These are phyloP conservation scores for Earliella scabrosa DNA, from an alignment of 1,284 basidiomycete genomes.

Conservation along the genomic window DNA sequence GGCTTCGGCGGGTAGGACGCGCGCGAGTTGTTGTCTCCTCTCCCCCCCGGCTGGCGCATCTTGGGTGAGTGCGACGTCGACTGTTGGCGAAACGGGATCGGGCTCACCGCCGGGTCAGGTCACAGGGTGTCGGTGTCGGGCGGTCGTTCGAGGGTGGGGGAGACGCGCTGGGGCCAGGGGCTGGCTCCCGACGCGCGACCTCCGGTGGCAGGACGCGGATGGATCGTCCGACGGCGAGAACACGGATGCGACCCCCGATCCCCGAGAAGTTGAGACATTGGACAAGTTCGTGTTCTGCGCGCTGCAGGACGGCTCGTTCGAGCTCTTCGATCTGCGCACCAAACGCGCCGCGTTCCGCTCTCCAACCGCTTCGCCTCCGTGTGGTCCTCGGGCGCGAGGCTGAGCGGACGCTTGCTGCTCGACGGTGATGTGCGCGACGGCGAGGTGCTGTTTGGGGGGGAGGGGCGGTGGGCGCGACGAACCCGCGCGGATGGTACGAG, in stretches of 20 bases:
- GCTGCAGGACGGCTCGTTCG: slow-evolving; percentile 59
- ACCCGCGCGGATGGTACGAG: slow-evolving; percentile 36
- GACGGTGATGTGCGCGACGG: slow-evolving; percentile 34
- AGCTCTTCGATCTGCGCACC: slow-evolving; percentile 60
- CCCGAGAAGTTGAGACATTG: slow-evolving; percentile 51
- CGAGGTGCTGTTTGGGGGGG: slow-evolving; percentile 26
- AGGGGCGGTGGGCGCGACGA: slow-evolving; percentile 25
- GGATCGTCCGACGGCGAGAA: slow-evolving; percentile 41
- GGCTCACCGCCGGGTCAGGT: slow-evolving; percentile 66
- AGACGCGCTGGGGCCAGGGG: slow-evolving; percentile 44
- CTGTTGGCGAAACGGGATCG: slow-evolving; percentile 74
- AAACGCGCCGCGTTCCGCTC: slow-evolving; percentile 50
- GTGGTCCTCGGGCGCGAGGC: slow-evolving; percentile 62
- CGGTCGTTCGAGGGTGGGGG: slow-evolving; percentile 52
- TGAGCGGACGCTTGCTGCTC: slow-evolving; percentile 61
- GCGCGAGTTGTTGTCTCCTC: slow-evolving; percentile 28
- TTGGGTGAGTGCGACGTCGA: slow-evolving; percentile 61
- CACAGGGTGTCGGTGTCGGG: slow-evolving; percentile 45
- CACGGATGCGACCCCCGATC: slow-evolving; percentile 32
- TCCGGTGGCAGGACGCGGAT: slow-evolving; percentile 65
- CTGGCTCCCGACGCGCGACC: slow-evolving; percentile 60
- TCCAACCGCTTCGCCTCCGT: slow-evolving; percentile 49
- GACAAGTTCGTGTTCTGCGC: slow-evolving; percentile 58
- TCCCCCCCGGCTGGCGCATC: slow-evolving; percentile 53
- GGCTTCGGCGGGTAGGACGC: slow-evolving; percentile 55